Conservation (phyloP, 352 stramenopile genomes). For the Phytophthora pluvialis region DNA sequence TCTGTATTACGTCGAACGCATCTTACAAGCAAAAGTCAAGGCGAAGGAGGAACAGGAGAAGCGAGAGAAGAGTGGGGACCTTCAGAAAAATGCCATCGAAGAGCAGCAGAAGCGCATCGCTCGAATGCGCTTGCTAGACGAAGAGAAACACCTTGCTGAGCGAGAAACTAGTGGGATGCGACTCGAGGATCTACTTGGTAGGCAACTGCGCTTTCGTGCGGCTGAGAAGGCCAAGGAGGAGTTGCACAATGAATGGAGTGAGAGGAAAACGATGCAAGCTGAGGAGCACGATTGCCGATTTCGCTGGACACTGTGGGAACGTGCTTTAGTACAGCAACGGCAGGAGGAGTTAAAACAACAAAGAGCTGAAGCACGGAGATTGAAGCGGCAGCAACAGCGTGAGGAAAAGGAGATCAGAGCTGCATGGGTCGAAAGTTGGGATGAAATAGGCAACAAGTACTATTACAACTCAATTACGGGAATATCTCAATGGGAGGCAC, state of each 20-base stretch:
- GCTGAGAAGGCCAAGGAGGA: slow-evolving; percentile 40
- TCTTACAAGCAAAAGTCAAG: slow-evolving; percentile 46
- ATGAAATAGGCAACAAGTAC: slow-evolving; percentile 57
- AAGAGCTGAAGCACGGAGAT: slow-evolving; percentile 39
- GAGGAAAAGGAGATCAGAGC: slow-evolving; percentile 38
- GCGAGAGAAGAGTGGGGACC: slow-evolving; percentile 7
- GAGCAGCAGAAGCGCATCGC: slow-evolving; percentile 56
- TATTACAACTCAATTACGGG: slow-evolving; percentile 70
- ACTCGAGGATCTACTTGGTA: slow-evolving; percentile 54
- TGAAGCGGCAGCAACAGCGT: slow-evolving; percentile 40
- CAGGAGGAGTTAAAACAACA: slow-evolving; percentile 42
- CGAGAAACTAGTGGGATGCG: slow-evolving; percentile 48
- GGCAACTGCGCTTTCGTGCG: slow-evolving; percentile 49
- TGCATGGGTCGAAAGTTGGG: slow-evolving; percentile 58
- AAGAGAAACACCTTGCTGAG: slow-evolving; percentile 41
- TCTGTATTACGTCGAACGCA: slow-evolving; percentile 57
- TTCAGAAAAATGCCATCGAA: slow-evolving; percentile 40
- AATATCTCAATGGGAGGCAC: slow-evolving; percentile 60
- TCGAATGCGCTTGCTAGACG: slow-evolving; percentile 48
- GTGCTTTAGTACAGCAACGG: slow-evolving; percentile 28
- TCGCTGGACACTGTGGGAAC: slow-evolving; percentile 45
- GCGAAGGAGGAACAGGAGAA: slow-evolving; percentile 27
- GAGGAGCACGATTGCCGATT: slow-evolving; percentile 48
- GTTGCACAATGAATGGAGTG: slow-evolving; percentile 43
- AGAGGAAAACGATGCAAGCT: slow-evolving; percentile 49